Conservation (phyloP, 352 stramenopile genomes). For the Phytophthora cajani region DNA sequence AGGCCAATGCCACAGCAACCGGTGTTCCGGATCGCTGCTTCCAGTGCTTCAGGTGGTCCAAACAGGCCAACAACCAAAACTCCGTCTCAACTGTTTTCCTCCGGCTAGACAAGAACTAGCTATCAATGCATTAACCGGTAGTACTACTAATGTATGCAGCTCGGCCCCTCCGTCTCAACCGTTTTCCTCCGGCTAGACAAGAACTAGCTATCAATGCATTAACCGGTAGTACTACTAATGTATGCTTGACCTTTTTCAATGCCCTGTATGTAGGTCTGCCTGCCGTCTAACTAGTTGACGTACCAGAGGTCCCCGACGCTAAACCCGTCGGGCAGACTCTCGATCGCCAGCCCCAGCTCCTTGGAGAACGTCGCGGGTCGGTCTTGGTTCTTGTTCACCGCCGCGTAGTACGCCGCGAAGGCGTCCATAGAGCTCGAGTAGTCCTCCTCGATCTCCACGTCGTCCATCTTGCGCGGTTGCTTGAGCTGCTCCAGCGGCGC, state of each 20-base stretch:
- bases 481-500: constrained; percentile 66
- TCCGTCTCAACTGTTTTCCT: constrained; percentile 6
- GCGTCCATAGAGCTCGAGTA: constrained; percentile 85
- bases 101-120: constrained; percentile 1
- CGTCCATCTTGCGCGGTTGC: constrained; percentile 79
- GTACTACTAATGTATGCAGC: constrained; percentile 2
- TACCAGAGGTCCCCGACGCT: constrained; percentile 74
- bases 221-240: too few relatives aligned
- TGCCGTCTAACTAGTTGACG: constrained; percentile 42
- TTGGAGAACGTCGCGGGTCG: constrained; percentile 74
- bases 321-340: constrained; percentile 85
- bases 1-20: constrained; percentile 13
- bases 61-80: constrained; percentile 17
- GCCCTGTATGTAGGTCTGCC: background rate
- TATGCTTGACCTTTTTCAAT: background rate
- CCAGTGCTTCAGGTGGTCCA: background rate
- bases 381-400: constrained; percentile 86
- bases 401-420: constrained; percentile 91
- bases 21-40: constrained; percentile 8
- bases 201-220: background rate
- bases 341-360: constrained; percentile 86
- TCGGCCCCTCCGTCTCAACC: constrained; percentile 18
- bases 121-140: background rate
- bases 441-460: constrained; percentile 91
- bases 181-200: constrained; percentile 11